These are phyloP conservation scores for Suillus plorans DNA, from an alignment of 768 basidiomycete genomes.

Conservation along the genomic window DNA sequence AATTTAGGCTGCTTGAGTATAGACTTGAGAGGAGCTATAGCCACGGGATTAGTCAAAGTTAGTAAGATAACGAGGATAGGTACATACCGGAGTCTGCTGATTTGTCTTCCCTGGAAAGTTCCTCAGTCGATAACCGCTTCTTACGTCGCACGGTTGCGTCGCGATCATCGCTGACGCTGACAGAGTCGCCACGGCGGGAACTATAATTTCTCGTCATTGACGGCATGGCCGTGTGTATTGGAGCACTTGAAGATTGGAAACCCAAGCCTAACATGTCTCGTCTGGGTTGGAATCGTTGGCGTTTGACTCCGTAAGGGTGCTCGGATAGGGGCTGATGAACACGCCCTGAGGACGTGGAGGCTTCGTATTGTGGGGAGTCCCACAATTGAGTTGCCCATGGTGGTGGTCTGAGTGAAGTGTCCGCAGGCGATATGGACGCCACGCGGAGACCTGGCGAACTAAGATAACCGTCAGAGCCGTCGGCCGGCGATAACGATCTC, in stretches of 20 bases:
- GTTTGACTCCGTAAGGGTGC: conserved; percentile 41
- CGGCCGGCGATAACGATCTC: conserved; percentile 58
- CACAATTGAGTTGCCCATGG: conserved; percentile 69
- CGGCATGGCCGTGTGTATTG: conserved; percentile 48
- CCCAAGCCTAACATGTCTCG: conserved; percentile 43
- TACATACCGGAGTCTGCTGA: conserved; percentile 49
- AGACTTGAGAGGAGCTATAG: conserved; percentile 68
- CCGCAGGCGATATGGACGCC: conserved; percentile 60
- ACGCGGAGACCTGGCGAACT: conserved; percentile 43
- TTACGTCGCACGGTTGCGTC: conserved; percentile 74
- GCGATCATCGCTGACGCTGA: conserved; percentile 57
- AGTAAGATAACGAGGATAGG: conserved; percentile 28
- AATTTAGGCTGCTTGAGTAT: conserved; percentile 84
- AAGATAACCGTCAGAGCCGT: conserved; percentile 48
- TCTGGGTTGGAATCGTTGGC: conserved; percentile 39
- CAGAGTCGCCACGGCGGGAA: conserved; percentile 61
- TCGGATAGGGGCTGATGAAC: conserved; percentile 48
- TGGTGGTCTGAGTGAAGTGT: conserved; percentile 58
- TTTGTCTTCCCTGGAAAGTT: conserved; percentile 38
- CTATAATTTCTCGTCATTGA: conserved; percentile 59
- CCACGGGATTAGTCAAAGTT: conserved; percentile 25
- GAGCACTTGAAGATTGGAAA: conserved; percentile 74
- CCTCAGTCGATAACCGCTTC: conserved; percentile 43
- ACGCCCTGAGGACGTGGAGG: conserved; percentile 44
- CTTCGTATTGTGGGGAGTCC: conserved; percentile 48